Conservation (phyloP, 2,329 filamentous ascomycete genomes). For the Penicillium sp. region DNA sequence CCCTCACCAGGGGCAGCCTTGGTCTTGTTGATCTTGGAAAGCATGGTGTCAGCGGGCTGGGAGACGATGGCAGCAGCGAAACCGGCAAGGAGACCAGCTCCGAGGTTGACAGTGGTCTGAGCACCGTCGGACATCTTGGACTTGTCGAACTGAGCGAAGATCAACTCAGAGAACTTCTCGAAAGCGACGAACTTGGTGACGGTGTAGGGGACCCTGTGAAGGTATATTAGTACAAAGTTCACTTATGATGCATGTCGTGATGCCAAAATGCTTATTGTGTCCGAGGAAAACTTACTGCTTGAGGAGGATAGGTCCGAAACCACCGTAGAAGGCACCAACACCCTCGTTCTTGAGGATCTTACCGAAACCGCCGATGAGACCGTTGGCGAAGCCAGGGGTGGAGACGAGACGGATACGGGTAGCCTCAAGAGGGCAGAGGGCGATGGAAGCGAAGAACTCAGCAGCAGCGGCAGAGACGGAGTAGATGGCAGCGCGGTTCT, state of each 20-base stretch:
- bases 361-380: constrained; percentile 74
- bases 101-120: constrained; percentile 84
- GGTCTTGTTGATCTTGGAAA: constrained; percentile 84
- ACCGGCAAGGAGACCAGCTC: constrained; percentile 80
- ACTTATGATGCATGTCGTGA: too few relatives aligned
- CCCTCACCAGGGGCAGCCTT: constrained; percentile 72
- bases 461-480: constrained; percentile 63
- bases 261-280: background rate
- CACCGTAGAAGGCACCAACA: constrained; percentile 83
- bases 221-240: background rate
- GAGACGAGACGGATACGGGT: constrained; percentile 93
- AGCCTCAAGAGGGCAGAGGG: constrained; percentile 87
- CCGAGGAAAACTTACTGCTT: constrained; percentile 64
- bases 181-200: constrained; percentile 96
- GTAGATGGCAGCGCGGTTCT: constrained; percentile 82
- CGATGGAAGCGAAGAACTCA: constrained; percentile 64
- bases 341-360: constrained; percentile 85
- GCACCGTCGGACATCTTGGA: constrained; percentile 76
- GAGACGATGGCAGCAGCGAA: constrained; percentile 84
- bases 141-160: constrained; percentile 75
- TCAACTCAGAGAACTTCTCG: constrained; percentile 83
- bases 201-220: constrained; percentile 69
- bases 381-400: constrained; percentile 79
- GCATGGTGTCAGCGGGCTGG: constrained; percentile 84
- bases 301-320: constrained; percentile 83